Conservation (phyloP, 2,329 filamentous ascomycete species). For the Neurospora sp. region DNA sequence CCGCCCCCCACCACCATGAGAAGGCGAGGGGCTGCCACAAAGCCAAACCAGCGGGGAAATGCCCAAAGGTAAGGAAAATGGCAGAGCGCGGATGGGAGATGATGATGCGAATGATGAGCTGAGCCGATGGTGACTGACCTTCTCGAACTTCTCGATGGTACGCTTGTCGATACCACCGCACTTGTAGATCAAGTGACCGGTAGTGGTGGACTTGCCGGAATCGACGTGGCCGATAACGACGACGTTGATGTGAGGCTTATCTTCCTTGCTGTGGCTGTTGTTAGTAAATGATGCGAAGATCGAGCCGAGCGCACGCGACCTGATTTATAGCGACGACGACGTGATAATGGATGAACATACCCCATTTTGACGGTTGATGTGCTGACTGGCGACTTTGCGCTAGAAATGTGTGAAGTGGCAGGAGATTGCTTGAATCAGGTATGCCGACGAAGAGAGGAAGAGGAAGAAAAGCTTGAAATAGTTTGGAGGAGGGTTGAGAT, state of each 20-base stretch:
- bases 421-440: slow-evolving; percentile 21
- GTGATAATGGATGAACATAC: slow-evolving; percentile 10
- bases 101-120: background rate
- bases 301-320: background rate
- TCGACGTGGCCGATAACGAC: slow-evolving; percentile 71
- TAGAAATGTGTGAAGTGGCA: slow-evolving; percentile 14
- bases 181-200: slow-evolving; percentile 98
- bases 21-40: slow-evolving; percentile 16
- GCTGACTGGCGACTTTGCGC: slow-evolving; percentile 14
- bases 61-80: slow-evolving; percentile 12
- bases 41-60: slow-evolving; percentile 18
- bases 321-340: background rate
- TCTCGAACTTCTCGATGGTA: slow-evolving; percentile 99
- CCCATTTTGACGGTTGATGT: slow-evolving; percentile 19
- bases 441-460: slow-evolving; percentile 20
- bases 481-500: slow-evolving; percentile 17
- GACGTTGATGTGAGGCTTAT: slow-evolving; percentile 88
- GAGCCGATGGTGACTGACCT: slow-evolving; percentile 52
- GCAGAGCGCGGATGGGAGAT: background rate
- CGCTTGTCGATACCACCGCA: slow-evolving; percentile 99
- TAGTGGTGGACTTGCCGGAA: slow-evolving; percentile 97
- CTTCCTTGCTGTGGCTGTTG: slow-evolving; percentile 64
- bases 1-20: slow-evolving; percentile 17
- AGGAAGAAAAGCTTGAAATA: slow-evolving; percentile 12
- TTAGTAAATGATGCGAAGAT: slow-evolving; percentile 9